Conservation (phyloP, 495 filamentous ascomycete species). For the Penicillium salamii region DNA sequence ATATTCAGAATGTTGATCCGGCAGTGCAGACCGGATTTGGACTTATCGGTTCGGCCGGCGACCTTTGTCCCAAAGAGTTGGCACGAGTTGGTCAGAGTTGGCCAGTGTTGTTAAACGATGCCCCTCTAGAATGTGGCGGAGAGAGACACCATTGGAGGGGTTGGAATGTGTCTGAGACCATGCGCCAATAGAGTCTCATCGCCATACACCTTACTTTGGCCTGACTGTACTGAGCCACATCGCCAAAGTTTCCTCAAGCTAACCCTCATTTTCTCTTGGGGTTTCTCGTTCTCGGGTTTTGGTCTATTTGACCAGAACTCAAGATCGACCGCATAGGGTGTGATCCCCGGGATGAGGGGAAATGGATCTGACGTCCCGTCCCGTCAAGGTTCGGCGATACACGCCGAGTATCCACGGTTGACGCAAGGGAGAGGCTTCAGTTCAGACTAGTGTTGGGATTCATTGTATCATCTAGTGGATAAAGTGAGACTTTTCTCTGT, state of each 20-base stretch:
- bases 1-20: not conserved
- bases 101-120: too few relatives aligned
- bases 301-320: not conserved
- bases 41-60: not conserved
- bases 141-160: conserved; percentile 14
- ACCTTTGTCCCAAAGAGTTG: not conserved
- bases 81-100: conserved; percentile 6
- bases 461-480: not conserved
- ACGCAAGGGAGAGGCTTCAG: conserved; percentile 33
- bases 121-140: conserved; percentile 22
- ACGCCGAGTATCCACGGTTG: conserved; percentile 35
- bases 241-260: conserved; percentile 15
- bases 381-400: conserved; percentile 48
- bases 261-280: too few relatives aligned
- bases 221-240: conserved; percentile 19
- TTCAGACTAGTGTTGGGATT: not conserved
- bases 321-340: conserved; percentile 2
- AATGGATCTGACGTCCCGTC: conserved; percentile 39
- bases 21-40: not conserved
- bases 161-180: conserved; percentile 29
- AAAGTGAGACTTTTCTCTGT: not conserved
- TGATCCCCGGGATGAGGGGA: conserved; percentile 1
- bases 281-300: too few relatives aligned
- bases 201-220: conserved; percentile 13
- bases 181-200: conserved; percentile 10